Evolutionary conservation across 177 flowering plant genomes (phyloP).

Genomic region (Telopea speciosissima): DNA sequence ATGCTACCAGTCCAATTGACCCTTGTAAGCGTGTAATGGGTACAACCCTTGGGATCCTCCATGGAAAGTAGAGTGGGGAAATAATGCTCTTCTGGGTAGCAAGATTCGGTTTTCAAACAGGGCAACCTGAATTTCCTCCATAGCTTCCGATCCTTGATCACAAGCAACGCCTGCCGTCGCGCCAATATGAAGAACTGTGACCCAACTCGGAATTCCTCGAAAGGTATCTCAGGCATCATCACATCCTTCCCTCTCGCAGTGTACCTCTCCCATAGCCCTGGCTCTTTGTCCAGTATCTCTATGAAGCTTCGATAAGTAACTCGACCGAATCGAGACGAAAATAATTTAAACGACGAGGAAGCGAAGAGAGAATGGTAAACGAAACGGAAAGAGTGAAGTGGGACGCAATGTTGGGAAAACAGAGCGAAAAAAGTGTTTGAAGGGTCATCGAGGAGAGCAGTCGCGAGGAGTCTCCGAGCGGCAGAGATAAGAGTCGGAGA

Average conservation of each 20-base stretch:
- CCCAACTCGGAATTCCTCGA: slow-evolving; percentile 67
- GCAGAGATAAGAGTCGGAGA: slow-evolving; percentile 82
- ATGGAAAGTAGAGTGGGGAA: slow-evolving; percentile 81
- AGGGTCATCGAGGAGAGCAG: slow-evolving; percentile 77
- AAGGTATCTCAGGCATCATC: slow-evolving; percentile 81
- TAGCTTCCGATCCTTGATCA: slow-evolving; percentile 53
- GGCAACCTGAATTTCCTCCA: slow-evolving; percentile 88
- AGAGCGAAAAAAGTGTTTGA: slow-evolving; percentile 70
- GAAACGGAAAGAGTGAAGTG: slow-evolving; percentile 67
- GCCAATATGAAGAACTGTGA: slow-evolving; percentile 83
- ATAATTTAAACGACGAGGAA: slow-evolving; percentile 12
- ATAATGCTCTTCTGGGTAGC: slow-evolving; percentile 98
- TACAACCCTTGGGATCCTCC: slow-evolving; percentile 69
- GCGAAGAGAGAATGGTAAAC: slow-evolving; percentile 46
- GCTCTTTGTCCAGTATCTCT: slow-evolving; percentile 51
- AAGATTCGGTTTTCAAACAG: slow-evolving; percentile 52
- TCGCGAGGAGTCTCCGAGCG: slow-evolving; percentile 78
- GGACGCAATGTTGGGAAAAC: slow-evolving; percentile 84
- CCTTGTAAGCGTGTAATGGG: slow-evolving; percentile 55
- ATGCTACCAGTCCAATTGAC: slow-evolving; percentile 89
- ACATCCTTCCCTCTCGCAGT: slow-evolving; percentile 66
- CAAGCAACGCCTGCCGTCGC: slow-evolving; percentile 52
- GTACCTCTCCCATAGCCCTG: slow-evolving; percentile 56
- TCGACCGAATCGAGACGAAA: slow-evolving; percentile 13
- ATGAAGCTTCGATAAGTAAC: slow-evolving; percentile 47